Evolutionary conservation across 1,139 yeast species (phyloP), one percentile per base, ranked within the genome.

Genomic region (Debaryomyces coudertii): DNA sequence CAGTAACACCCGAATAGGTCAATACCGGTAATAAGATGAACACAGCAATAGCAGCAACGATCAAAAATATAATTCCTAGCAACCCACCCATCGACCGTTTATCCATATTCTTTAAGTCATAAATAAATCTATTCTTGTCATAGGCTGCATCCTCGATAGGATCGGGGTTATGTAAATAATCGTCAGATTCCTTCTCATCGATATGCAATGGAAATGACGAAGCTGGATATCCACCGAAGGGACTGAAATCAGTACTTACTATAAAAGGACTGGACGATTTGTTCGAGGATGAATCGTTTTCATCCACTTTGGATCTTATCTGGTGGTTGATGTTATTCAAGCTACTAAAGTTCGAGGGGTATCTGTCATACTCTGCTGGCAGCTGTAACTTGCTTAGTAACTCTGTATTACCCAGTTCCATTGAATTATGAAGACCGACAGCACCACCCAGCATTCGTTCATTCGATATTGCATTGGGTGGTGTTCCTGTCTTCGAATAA

Each of bases 221-320:
- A 4, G 96, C 93, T 2, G 97, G 97, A 63, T 88, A 90, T 8
- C 97, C 97, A 45, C 97, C 97, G 71, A 90, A 90, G 1, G 97
- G 97, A 44, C 90, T 83, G 54, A 83, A 74, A 48, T 71, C 76
- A 3, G 66, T 52, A 29, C 56, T 52, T 22, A 38, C 46, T 28
- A 56, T 38, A 38, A 60, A 61, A 11, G 64, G 63, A 43, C 57
- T 60, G 4, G 58, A 42, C 2, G 58, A 48, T 29, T 55, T 58
- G 33, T 52, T 50, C 2, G 60, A 56, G 16, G 60, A 51, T n/a
- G 52, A 47, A 20, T 49, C 53, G 45, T 18, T 6, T 18, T 18
- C 36, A 9, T 33, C 36, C 2, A 8, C 23, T 11, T 33, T 33
- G 11, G 36, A 33, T 18, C 7, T 33, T n/a, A 33, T 7, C 18